These are phyloP conservation scores for Phytopythium aichiense DNA, from an alignment of 352 stramenopile species.

Conservation along the genomic window DNA sequence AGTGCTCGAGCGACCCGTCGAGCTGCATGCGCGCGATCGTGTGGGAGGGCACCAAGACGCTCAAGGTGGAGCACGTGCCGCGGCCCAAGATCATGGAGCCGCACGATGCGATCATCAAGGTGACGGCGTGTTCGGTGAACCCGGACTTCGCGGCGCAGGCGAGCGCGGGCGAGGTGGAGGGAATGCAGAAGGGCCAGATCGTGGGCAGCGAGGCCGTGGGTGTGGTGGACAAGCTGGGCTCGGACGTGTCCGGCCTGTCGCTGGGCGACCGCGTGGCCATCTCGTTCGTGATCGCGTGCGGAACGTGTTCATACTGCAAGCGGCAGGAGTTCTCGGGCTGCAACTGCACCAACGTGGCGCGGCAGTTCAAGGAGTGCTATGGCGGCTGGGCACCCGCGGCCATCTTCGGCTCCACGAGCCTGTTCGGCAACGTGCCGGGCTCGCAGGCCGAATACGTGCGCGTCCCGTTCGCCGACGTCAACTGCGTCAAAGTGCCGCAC, in stretches of 20 bases:
- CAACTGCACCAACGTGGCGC: conserved; percentile 70
- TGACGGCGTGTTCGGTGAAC: conserved; percentile 58
- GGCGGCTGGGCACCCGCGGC: conserved; percentile 59
- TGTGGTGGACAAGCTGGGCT: conserved; percentile 45
- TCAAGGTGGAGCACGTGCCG: conserved; percentile 49
- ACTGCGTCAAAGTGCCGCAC: conserved; percentile 61
- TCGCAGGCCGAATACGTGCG: conserved; percentile 73
- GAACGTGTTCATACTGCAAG: conserved; percentile 61
- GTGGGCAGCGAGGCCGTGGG: conserved; percentile 71
- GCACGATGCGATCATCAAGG: conserved; percentile 55
- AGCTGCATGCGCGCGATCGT: conserved; percentile 59
- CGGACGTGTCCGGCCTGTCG: conserved; percentile 46
- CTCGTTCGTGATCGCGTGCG: conserved; percentile 66
- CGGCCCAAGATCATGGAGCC: conserved; percentile 54
- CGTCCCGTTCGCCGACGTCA: conserved; percentile 67
- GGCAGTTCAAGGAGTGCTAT: conserved; percentile 60
- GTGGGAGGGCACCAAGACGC: conserved; percentile 45
- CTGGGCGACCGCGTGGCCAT: conserved; percentile 68
- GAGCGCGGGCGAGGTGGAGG: conserved; percentile 25
- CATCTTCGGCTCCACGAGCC: conserved; percentile 47
- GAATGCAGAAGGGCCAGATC: conserved; percentile 57
- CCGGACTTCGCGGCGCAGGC: conserved; percentile 50
- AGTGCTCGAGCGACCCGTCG: conserved; percentile 27
- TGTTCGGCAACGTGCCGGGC: conserved; percentile 58
- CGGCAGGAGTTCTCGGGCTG: conserved; percentile 57